Base-by-base conservation (phyloP, 2,329 filamentous ascomycete species). In the Fusarium sp. region DNA sequence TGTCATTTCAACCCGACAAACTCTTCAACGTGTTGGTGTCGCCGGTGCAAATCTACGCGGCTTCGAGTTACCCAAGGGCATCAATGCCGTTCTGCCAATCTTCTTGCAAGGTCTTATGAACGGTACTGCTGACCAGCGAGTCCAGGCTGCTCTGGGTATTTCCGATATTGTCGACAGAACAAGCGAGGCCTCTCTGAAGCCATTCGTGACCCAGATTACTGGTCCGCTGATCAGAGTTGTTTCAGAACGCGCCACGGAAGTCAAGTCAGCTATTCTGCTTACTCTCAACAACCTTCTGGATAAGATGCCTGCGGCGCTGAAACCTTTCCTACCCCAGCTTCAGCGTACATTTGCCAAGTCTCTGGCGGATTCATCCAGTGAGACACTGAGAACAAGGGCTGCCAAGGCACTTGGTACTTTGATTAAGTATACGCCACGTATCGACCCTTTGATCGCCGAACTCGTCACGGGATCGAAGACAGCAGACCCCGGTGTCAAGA, bases 81-180 rank as follows among this genome's bases (percentile, higher is more conserved):
- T 99, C 84, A 97, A 94, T 75, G 94, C 96, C 65, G 90, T 99
- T 68, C 82, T 99, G 63, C 96, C 96, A 3, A 98, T 99, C 69
- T 98, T 99, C 86, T 80, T 98, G 75, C 96, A 99, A 77, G 96
- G 96, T 80, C 85, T 99, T 69, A 97, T 99, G 91, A 98, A 99
- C 74, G 96, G 96, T 58, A 94, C 91, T 36, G 84, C 92, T 17
- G 96, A 99, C 7, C 96, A 99, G 81, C 88, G 94, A 77, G 96
- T 93, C 24, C 92, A 96, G 77, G 89, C 96, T 58, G 96, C 96
- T 44, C 85, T 98, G 65, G 96, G 93, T 56, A 96, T 99, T 71
- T 97, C 94, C 4, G 96, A 99, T 76, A 92, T 99, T 69, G 91
- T 98, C 68, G 96, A 98, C 80, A 89, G 96, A 58, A 96, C 96